Base-by-base conservation (phyloP, 805 yeast genomes). In the Candida wancherniae region DNA sequence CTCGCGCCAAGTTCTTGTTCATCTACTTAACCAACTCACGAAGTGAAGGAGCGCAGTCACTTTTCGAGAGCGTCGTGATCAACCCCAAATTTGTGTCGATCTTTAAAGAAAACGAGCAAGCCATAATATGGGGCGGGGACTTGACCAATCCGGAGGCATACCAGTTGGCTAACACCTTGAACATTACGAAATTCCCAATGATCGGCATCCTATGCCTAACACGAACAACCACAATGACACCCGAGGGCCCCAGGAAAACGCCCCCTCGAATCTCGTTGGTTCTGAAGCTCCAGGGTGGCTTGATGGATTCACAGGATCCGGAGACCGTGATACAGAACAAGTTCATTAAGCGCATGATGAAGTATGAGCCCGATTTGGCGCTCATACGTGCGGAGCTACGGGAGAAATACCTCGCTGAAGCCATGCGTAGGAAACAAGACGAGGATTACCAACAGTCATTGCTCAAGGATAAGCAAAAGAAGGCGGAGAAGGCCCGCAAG, bases 81-180 rank as follows among this genome's bases (percentile, higher is more conserved):
- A 64, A 73, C 36, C 69, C 65, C 3, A 55, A 53, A 15, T 75
- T 84, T 32, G 58, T 73, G 9, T 54, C 63, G 4, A 31, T 61
- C 2, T 62, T 61, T 27, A 33, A 49, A 11, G 36, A 40, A n/a
- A 21, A 63, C 68, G 69, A 71, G 13, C 70, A 68, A 27, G 70
- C 83, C 26, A 42, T 84, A 3, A 57, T 84, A 2, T 90, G 97
- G 97, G 94, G 88, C 24, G 95, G 96, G 6, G 80, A 84, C 50
- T 73, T 82, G 15, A 70, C 73, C n/a, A 77, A 77, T 34, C 75
- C 87, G 13, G 97, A 90, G 54, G 84, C 90, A 1, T 78, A 75
- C 49, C 94, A 85, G 46, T 78, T 86, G 10, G 82, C 94, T 0
- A 79, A 82, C 48, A 76, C 80, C 22, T 69, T 88, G 37, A 72